A percentile compares a stretch with the other conserved stretches of the same genome.
phyloP scores from a whole-genome alignment of 805 yeast species.

The Suhomyces sp. region DNA sequence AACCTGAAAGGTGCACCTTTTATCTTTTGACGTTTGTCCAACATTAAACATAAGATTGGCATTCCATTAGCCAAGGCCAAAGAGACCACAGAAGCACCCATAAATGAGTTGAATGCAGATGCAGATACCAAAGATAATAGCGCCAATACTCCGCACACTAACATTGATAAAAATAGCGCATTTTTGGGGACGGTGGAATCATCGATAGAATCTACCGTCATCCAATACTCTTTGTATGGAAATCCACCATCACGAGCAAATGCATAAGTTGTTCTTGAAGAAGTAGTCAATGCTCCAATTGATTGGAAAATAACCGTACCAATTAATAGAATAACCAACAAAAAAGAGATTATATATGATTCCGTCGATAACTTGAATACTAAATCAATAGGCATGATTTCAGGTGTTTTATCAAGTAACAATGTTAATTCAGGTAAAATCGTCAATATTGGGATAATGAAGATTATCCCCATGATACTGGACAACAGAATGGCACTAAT shows the following conservation, averaged over 20 bases:
- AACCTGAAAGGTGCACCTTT: conserved; percentile 69
- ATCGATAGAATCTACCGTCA: conserved; percentile 57
- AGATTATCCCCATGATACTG: conserved; percentile 66
- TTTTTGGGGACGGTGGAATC: conserved; percentile 66
- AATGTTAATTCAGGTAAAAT: conserved; percentile 66
- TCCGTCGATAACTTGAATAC: conserved; percentile 71
- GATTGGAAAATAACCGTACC: conserved; percentile 77
- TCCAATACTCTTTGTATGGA: conserved; percentile 65
- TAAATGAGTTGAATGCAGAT: conserved; percentile 78
- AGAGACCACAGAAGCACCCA: conserved; percentile 78
- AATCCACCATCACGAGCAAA: conserved; percentile 83
- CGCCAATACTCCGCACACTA: conserved; percentile 58
- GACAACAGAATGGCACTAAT: conserved; percentile 63
- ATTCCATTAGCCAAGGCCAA: conserved; percentile 74
- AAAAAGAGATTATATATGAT: conserved; percentile 65
- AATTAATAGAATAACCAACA: conserved; percentile 61
- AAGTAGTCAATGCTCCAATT: conserved; percentile 76
- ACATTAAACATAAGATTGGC: conserved; percentile 63
- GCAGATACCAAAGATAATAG: conserved; percentile 65
- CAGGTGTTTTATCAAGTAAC: conserved; percentile 57
- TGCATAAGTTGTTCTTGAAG: conserved; percentile 78
- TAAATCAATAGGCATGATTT: conserved; percentile 74
- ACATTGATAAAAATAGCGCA: conserved; percentile 65
- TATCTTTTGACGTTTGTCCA: conserved; percentile 59
- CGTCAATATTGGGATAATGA: conserved; percentile 67